Percentiles rank a stretch among this genome's conserved stretches.
phyloP scores from a whole-genome alignment of 1,139 yeast species.

The Blastobotrys illinoisensis region DNA sequence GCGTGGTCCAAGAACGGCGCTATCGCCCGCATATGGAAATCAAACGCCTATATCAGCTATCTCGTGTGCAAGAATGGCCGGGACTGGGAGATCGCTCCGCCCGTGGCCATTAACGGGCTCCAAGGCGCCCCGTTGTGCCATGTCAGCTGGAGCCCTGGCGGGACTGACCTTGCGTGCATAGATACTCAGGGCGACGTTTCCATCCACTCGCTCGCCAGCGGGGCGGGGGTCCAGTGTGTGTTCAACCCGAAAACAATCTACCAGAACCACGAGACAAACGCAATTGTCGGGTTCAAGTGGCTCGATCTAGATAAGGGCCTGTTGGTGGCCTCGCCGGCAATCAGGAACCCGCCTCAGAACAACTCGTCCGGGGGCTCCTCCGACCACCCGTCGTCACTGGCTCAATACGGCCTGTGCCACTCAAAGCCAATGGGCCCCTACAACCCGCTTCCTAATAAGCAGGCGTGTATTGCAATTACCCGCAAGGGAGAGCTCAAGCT shows the following conservation, averaged over 20 bases:
- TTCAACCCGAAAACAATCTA: conserved; percentile 2
- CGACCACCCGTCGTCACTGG: conserved; percentile 6
- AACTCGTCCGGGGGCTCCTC: conserved; percentile 16
- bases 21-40: conserved; percentile 50
- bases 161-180: conserved; percentile 40
- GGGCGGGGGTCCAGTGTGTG: neutral
- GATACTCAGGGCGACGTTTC: conserved; percentile 38
- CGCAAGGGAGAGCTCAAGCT: conserved; percentile 53
- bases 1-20: conserved; percentile 77
- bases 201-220: conserved; percentile 25
- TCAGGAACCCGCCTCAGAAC: conserved; percentile 11
- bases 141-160: conserved; percentile 40
- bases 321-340: conserved; percentile 26
- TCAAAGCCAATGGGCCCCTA: conserved; percentile 53
- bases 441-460: conserved; percentile 65
- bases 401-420: conserved; percentile 54
- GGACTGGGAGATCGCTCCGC: conserved; percentile 59
- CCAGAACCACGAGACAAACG: conserved; percentile 23
- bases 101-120: conserved; percentile 32
- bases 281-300: conserved; percentile 60
- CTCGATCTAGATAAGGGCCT: conserved; percentile 61
- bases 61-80: conserved; percentile 60
- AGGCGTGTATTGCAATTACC: conserved; percentile 66
- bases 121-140: conserved; percentile 28
- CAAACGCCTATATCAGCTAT: conserved; percentile 48